These are phyloP conservation scores for Solanum pinnatisectum DNA, from an alignment of 257 asterid genomes.

Conservation along the genomic window DNA sequence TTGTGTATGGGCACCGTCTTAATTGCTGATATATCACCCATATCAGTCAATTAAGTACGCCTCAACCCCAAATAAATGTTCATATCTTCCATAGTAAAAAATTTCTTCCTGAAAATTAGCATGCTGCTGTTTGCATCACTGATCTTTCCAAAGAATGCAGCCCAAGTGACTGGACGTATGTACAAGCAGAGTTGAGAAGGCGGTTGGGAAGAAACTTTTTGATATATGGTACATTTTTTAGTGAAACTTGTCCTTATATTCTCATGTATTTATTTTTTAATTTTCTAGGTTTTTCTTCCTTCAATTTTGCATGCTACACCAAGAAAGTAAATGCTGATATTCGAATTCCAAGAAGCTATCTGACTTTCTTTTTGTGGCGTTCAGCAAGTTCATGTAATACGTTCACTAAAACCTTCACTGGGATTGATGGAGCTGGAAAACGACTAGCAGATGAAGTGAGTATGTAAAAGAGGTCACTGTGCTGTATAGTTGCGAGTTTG, in stretches of 20 bases:
- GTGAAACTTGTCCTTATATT: not conserved
- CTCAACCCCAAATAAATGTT: not conserved
- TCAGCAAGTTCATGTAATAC: slow-evolving; percentile 89
- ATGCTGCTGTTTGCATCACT: slow-evolving; percentile 7
- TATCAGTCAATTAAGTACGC: not conserved
- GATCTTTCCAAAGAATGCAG: slow-evolving; percentile 37
- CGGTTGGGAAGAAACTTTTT: slow-evolving; percentile 65
- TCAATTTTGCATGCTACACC: not conserved
- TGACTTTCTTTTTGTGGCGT: not conserved
- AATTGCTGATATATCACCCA: not conserved
- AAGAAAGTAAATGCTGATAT: not conserved
- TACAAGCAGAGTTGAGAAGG: slow-evolving; percentile 77
- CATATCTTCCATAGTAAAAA: not conserved
- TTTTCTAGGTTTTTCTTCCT: not conserved
- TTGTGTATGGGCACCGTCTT: not conserved
- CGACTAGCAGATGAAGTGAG: slow-evolving; percentile 98
- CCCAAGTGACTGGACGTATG: slow-evolving; percentile 86
- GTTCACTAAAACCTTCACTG: slow-evolving; percentile 81
- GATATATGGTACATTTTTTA: slow-evolving; percentile 43
- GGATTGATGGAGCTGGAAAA: slow-evolving; percentile 86
- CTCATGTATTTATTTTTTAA: not conserved
- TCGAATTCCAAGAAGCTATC: not conserved
- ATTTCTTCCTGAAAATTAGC: not conserved
- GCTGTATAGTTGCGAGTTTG: not conserved
- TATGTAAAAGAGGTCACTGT: not conserved